These are phyloP conservation scores for Pseudopithomyces chartarum DNA, from an alignment of 2,329 filamentous ascomycete species.

Conservation along the genomic window DNA sequence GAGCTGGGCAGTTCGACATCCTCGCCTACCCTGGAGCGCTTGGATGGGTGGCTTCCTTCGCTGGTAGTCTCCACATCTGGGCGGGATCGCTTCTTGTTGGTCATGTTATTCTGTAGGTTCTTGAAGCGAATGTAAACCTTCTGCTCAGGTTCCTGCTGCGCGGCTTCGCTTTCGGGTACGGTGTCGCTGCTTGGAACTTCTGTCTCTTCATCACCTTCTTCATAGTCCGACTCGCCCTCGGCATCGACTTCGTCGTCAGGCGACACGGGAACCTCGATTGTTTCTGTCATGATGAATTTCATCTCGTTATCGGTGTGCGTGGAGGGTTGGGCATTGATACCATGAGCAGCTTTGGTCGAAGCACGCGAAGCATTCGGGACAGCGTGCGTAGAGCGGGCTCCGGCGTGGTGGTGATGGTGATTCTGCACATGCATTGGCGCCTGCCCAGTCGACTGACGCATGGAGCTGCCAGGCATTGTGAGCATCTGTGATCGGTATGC, in stretches of 20 bases:
- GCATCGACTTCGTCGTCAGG: not conserved
- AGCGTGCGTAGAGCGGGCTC: not conserved
- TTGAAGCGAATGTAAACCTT: not conserved
- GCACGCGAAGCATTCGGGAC: not conserved
- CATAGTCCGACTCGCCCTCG: not conserved
- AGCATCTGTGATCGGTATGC: not conserved
- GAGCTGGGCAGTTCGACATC: not conserved
- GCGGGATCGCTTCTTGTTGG: not conserved
- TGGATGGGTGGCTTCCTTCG: not conserved
- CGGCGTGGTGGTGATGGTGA: not conserved
- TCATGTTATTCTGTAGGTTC: not conserved
- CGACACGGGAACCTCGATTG: not conserved
- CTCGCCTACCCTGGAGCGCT: not conserved
- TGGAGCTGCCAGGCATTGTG: not conserved
- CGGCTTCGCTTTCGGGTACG: not conserved
- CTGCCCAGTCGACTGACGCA: not conserved
- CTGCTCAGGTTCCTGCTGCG: not conserved
- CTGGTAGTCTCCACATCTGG: not conserved
- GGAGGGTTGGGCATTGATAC: not conserved
- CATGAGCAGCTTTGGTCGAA: not conserved
- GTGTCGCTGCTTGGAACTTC: not conserved
- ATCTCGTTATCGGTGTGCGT: not conserved
- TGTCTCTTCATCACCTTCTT: not conserved
- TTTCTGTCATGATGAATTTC: not conserved
- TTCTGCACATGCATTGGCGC: too few species aligned